Evolutionary conservation across 2,329 filamentous ascomycete genomes (phyloP).

Genomic region (Fusarium begoniae): DNA sequence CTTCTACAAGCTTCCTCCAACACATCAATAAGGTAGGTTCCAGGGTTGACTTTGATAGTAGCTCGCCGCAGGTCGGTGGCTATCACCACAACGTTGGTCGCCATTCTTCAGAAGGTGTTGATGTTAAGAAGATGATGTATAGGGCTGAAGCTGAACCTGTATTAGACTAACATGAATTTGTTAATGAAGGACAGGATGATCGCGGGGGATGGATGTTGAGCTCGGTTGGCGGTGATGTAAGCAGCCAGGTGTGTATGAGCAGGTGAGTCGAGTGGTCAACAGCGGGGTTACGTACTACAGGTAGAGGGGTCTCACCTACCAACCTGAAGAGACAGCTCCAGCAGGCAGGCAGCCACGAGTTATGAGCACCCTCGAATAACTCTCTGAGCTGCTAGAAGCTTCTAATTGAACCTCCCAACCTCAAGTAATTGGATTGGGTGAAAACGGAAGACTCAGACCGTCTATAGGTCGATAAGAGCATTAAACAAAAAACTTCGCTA

Average conservation of each 20-base stretch:
- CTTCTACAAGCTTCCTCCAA: constrained; percentile 88
- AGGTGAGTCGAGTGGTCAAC: not conserved
- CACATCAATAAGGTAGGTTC: constrained; percentile 84
- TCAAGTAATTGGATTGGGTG: not conserved
- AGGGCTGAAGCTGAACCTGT: not conserved
- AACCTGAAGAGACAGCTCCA: not conserved
- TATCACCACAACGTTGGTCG: constrained; percentile 88
- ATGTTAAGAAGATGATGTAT: not conserved
- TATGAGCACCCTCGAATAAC: not conserved
- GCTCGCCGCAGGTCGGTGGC: constrained; percentile 80
- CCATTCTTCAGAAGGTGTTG: constrained; percentile 62
- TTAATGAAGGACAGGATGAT: constrained; percentile 1
- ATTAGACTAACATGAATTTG: not conserved
- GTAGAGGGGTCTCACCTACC: not conserved
- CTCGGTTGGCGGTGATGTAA: constrained; percentile 33
- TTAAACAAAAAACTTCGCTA: not conserved
- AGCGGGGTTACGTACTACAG: constrained; percentile 18
- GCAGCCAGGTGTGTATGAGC: not conserved
- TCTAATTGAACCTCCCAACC: not conserved
- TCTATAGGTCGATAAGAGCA: not conserved
- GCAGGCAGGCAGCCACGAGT: constrained; percentile 16
- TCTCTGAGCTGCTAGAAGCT: constrained; percentile 14
- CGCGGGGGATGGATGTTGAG: constrained; percentile 19
- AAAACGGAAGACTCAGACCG: not conserved
- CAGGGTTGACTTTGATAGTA: constrained; percentile 83